Percentiles rank a stretch among this genome's conserved stretches.
Conservation (phyloP, 805 yeast genomes). For the Candida ulmi region DNA sequence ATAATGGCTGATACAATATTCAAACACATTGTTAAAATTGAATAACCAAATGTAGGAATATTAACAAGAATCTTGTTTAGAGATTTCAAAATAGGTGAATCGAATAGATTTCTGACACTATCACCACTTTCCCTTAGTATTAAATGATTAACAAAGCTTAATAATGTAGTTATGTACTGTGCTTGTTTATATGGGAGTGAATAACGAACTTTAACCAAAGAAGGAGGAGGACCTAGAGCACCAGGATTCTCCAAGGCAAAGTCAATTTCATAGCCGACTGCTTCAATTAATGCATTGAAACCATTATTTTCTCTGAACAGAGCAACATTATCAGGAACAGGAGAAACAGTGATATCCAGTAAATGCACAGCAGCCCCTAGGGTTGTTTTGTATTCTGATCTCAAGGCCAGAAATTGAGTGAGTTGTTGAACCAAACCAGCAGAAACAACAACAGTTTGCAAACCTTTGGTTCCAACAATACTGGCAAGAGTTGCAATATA, state of each 20-base stretch:
- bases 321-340: constrained; percentile 42
- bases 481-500: constrained; percentile 58
- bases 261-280: constrained; percentile 58
- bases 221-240: constrained; percentile 54
- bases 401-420: constrained; percentile 51
- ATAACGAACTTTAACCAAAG: constrained; percentile 43
- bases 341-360: constrained; percentile 30
- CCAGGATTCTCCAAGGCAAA: constrained; percentile 57
- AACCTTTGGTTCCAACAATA: constrained; percentile 48
- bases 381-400: constrained; percentile 48
- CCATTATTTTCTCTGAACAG: constrained; percentile 68
- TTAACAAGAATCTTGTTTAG: constrained; percentile 54
- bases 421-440: constrained; percentile 74
- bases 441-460: constrained; percentile 52
- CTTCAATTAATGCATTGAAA: constrained; percentile 50
- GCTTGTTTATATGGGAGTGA: constrained; percentile 55
- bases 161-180: constrained; percentile 48
- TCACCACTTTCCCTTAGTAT: constrained; percentile 78
- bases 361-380: constrained; percentile 61
- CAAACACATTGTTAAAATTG: constrained; percentile 53
- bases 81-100: constrained; percentile 66
- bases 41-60: constrained; percentile 60
- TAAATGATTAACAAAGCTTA: constrained; percentile 59
- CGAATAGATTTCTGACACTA: constrained; percentile 77
- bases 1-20: constrained; percentile 65